Percentiles rank a stretch among this genome's conserved stretches.
Conservation (phyloP, 2,329 filamentous ascomycete species). For the Aspergillus tanneri region DNA sequence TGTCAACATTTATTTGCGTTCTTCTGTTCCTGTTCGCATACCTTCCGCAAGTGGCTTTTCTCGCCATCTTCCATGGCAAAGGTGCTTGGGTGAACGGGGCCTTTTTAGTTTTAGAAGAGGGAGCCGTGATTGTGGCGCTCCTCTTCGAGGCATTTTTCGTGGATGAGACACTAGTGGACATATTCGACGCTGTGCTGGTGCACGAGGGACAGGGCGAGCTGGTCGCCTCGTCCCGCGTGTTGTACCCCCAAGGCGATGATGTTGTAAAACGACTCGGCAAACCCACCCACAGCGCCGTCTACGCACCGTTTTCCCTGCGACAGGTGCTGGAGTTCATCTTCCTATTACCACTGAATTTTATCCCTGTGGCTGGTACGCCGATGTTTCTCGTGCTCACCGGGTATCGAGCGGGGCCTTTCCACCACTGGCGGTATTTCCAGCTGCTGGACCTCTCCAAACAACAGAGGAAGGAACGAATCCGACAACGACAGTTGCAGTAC, state of each 20-base stretch:
- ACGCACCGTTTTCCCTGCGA: constrained; percentile 84
- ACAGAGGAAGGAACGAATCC: constrained; percentile 69
- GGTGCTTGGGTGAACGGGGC: constrained; percentile 88
- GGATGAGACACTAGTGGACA: constrained; percentile 73
- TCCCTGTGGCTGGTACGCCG: constrained; percentile 78
- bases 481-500: constrained; percentile 72
- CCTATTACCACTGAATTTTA: constrained; percentile 78
- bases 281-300: constrained; percentile 72
- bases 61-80: constrained; percentile 82
- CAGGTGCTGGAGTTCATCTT: constrained; percentile 83
- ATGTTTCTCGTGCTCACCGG: constrained; percentile 87
- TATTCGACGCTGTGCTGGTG: constrained; percentile 83
- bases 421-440: constrained; percentile 88
- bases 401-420: constrained; percentile 79
- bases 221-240: constrained; percentile 64
- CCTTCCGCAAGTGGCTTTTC: constrained; percentile 81
- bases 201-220: constrained; percentile 69
- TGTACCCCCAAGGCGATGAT: constrained; percentile 66
- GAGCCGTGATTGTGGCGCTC: constrained; percentile 60
- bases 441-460: constrained; percentile 72
- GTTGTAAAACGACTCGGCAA: constrained; percentile 80
- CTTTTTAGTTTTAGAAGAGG: constrained; percentile 74
- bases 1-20: constrained; percentile 79
- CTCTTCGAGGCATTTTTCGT: constrained; percentile 81
- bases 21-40: constrained; percentile 87